Evolutionary conservation across 495 filamentous ascomycete genomes (phyloP), one percentile per base, ranked within the genome.

Genomic region (Cenococcum geophilum): DNA sequence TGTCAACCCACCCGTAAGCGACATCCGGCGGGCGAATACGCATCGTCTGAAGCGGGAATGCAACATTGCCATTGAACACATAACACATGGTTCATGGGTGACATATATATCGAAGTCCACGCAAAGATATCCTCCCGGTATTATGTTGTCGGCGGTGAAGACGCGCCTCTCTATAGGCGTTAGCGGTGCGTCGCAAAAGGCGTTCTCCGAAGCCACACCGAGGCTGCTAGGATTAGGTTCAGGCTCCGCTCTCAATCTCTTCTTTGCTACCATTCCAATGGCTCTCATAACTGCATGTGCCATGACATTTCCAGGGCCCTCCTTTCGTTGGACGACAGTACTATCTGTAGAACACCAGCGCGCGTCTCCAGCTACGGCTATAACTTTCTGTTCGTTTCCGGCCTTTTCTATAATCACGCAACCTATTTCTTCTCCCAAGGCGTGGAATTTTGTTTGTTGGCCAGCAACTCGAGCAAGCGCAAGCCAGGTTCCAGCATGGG

Each of bases 11-110:
- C 84, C 86, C 1, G 83, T 87, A 63, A 74, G 65, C 43, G 74
- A 78, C 83, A 86, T 86, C 14, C 80, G 75, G 11, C 82, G 74
- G 22, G 82, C 81, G 74, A 95, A 96, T n/a, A 95, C 80, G 1
- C 92, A 84, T 18, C 83, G 80, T 4, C 86, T 81, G 78, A 97
- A 93, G 27, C 93, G 82, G 0, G 91, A 96, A 62, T 97, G 91
- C 20, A 97, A 77, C 37, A 97, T 82, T 1, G 90, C 95, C 92
- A 97, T 97, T 9, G 86, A 89, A 74, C 93, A 98, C 83, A 95
- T 95, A 34, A 93, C 78, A 66, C 93, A 98, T 3, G 93, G 93
- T 73, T 98, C 93, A 70, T 96, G 92, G 1, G 91, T 92, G 35
- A 92, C 73, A 72, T 96, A 97, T 34, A 98, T 80, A 66, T 96